A percentile compares a stretch with the other conserved stretches of the same genome.
phyloP scores from a whole-genome alignment of 495 filamentous ascomycete species.

The Margaritispora aquatica region DNA sequence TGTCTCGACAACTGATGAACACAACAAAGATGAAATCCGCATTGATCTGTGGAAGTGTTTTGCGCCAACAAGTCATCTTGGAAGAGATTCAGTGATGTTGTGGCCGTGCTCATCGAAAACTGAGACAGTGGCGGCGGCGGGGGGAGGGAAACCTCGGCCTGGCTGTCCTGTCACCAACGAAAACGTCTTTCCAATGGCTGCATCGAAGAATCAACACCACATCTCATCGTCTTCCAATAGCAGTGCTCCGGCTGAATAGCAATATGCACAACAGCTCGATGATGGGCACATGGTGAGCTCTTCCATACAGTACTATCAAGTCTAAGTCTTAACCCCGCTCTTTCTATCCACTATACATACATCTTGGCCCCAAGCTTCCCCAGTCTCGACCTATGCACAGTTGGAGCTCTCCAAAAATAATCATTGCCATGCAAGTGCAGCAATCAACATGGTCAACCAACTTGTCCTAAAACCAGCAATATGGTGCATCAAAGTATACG shows the following conservation, averaged over 20 bases:
- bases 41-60: too few species aligned
- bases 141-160: not conserved
- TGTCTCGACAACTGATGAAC: not conserved
- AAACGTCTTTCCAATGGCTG: not conserved
- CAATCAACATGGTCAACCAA: not conserved
- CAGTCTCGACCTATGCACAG: not conserved
- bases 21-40: too few species aligned
- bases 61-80: too few species aligned
- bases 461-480: conserved; percentile 9
- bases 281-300: not conserved
- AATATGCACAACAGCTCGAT: not conserved
- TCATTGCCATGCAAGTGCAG: not conserved
- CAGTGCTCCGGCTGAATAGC: not conserved
- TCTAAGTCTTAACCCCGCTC: not conserved
- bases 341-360: not conserved
- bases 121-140: not conserved
- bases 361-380: too few species aligned
- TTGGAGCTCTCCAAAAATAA: too few species aligned
- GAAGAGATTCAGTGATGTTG: too few species aligned
- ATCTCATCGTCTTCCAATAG: not conserved
- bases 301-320: not conserved
- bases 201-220: not conserved
- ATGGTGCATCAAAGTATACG: conserved; percentile 15
- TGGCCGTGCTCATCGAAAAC: too few species aligned
- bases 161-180: too few species aligned